Conservation (phyloP, 331 rosid species). For the Stylosanthes scabra region DNA sequence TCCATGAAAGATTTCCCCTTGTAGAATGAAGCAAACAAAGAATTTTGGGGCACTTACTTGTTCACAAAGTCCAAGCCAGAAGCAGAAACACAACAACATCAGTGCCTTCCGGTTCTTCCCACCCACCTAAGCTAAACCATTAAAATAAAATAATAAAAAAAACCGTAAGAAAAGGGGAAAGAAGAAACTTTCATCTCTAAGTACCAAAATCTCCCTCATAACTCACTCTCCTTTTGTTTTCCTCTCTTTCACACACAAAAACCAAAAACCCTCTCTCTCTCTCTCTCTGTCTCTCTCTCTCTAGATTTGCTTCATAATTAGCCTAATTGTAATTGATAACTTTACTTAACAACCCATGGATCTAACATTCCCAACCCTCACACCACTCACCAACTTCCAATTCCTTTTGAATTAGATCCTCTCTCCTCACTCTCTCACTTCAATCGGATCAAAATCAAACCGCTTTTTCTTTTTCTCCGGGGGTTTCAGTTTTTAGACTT, state of each 20-base stretch:
- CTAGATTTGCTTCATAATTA: slow-evolving; percentile 43
- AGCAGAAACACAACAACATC: not conserved
- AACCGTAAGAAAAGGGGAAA: slow-evolving; percentile 26
- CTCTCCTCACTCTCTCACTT: slow-evolving; percentile 14
- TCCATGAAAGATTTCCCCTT: slow-evolving; percentile 8
- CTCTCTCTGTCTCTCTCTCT: slow-evolving; percentile 19
- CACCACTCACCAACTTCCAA: slow-evolving; percentile 23
- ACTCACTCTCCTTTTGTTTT: not conserved
- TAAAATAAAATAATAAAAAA: slow-evolving; percentile 32
- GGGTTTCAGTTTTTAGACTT: not conserved
- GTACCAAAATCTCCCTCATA: slow-evolving; percentile 36
- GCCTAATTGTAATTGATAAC: slow-evolving; percentile 48
- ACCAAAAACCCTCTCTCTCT: not conserved
- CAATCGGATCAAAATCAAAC: slow-evolving; percentile 45
- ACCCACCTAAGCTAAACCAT: slow-evolving; percentile 48
- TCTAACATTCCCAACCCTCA: slow-evolving; percentile 45
- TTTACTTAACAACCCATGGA: slow-evolving; percentile 38
- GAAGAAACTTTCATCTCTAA: slow-evolving; percentile 12
- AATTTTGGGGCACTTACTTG: slow-evolving; percentile 24
- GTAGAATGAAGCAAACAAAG: not conserved
- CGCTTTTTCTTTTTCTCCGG: not conserved
- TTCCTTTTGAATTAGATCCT: slow-evolving; percentile 34
- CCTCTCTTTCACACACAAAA: slow-evolving; percentile 1
- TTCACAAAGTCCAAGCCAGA: slow-evolving; percentile 40
- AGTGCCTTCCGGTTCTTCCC: slow-evolving; percentile 29